Conservation (phyloP, 805 yeast species). For the Citeromyces matritensis region DNA sequence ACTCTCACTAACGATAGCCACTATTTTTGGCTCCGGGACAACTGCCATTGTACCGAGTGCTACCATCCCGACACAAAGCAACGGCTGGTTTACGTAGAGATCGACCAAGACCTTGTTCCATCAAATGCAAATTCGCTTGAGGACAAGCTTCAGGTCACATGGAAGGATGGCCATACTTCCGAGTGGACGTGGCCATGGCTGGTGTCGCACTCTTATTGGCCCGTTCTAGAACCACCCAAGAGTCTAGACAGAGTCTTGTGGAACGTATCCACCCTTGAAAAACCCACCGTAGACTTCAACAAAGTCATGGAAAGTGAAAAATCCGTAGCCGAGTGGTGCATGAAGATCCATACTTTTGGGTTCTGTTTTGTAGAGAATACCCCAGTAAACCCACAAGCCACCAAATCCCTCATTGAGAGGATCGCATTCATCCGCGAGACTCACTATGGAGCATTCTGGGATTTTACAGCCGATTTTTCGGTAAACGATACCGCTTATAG, state of each 20-base stretch:
- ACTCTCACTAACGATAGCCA: slow-evolving; percentile 12
- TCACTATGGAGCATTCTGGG: slow-evolving; percentile 76
- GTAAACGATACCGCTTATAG: slow-evolving; percentile 64
- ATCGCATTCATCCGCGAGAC: slow-evolving; percentile 51
- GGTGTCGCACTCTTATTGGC: slow-evolving; percentile 31
- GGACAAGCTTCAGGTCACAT: slow-evolving; percentile 7
- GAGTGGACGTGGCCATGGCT: slow-evolving; percentile 25
- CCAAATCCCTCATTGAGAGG: slow-evolving; percentile 39
- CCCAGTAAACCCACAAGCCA: slow-evolving; percentile 43
- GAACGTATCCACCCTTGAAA: slow-evolving; percentile 24
- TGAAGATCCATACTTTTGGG: slow-evolving; percentile 39
- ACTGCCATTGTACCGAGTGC: slow-evolving; percentile 43
- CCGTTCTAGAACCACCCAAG: no score
- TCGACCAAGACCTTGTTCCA: slow-evolving; percentile 4
- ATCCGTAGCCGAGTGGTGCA: slow-evolving; percentile 40
- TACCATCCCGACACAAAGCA: slow-evolving; percentile 43
- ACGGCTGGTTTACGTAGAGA: no score
- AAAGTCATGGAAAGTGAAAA: slow-evolving; percentile 23
- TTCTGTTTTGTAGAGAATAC: slow-evolving; percentile 46
- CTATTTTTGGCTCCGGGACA: slow-evolving; percentile 50
- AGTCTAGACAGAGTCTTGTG: slow-evolving; percentile 22
- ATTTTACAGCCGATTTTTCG: slow-evolving; percentile 53
- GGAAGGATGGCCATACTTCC: slow-evolving; percentile 28
- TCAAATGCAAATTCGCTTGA: slow-evolving; percentile 5
- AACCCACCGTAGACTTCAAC: slow-evolving; percentile 32